Evolutionary conservation across 805 yeast species (phyloP), one percentile per base, ranked within the genome.

Genomic region (Spathaspora gorwiae): DNA sequence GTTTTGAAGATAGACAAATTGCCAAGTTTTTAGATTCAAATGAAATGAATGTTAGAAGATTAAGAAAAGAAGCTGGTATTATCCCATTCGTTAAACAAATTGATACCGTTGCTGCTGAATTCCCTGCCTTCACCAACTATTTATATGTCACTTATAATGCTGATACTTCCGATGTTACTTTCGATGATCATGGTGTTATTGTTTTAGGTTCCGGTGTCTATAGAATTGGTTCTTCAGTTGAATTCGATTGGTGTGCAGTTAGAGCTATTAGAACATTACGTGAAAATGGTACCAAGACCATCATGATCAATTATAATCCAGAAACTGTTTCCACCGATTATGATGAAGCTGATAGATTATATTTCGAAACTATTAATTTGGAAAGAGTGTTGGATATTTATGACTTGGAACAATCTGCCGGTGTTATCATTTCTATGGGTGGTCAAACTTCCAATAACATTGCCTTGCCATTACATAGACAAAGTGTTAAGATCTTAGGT

Each of bases 161-260:
- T 40, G 90, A 87, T 55, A 70, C 85, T 32, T 84, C 86, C 54
- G 99, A 92, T 69, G 81, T 94, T 49, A 64, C 74, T n/a, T 94
- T 92, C 61, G 83, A 90, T 54, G 97, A 92, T 53, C 83, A 90
- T 53, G 97, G 97, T 66, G 84, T 87, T 42, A 87, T 92, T 87
- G 99, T 92, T 37, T 76, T 92, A 48, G 98, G 98, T 54, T 90
- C 97, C 5, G 99, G 99, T 78, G 99, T 94, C 38, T 92, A 92
- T 79, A 83, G 99, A 74, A 92, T 92, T 64, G 99, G 99, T 59
- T 94, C 98, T 6, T 92, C 98, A 29, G 99, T 92, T 50, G 99
- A 92, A 71, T 92, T 92, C 64, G 99, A 92, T 73, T 92, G 98
- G 97, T 92, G 99, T 81, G 98, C 98, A 39, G 99, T 92, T 47